Evolutionary conservation across 2,329 filamentous ascomycete species (phyloP).

Genomic region (Periglandula ipomoeae): DNA sequence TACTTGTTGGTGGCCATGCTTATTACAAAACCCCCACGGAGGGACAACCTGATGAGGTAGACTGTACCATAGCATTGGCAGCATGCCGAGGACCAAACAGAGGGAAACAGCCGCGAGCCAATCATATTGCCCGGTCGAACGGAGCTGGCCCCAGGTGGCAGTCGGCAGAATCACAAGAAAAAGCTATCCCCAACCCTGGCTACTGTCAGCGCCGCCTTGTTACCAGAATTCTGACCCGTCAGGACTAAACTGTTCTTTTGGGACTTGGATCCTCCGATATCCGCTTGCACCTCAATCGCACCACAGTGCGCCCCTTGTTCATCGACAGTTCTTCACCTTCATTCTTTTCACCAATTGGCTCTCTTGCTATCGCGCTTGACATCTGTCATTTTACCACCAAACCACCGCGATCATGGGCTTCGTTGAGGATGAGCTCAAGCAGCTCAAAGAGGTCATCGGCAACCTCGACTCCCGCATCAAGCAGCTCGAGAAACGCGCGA

Average conservation of each 20-base stretch:
- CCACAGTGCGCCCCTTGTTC: neutral
- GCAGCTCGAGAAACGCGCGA: conserved; percentile 69
- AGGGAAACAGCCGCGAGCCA: neutral
- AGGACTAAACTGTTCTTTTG: neutral
- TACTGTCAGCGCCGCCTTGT: conserved; percentile 1
- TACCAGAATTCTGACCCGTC: neutral
- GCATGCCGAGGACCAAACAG: neutral
- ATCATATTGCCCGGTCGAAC: conserved; percentile 3
- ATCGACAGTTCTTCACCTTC: neutral
- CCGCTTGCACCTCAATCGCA: neutral
- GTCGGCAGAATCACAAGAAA: conserved; percentile 2
- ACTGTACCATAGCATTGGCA: neutral
- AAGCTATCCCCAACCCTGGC: neutral
- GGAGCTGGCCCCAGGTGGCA: neutral
- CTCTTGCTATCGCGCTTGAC: conserved; percentile 7
- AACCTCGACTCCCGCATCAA: conserved; percentile 80
- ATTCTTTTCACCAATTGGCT: conserved; percentile 5
- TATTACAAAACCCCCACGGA: no score
- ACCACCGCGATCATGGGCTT: conserved; percentile 64
- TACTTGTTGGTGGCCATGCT: no score
- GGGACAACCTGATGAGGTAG: neutral
- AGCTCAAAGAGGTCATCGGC: conserved; percentile 75
- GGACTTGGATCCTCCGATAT: neutral
- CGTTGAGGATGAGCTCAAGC: conserved; percentile 75
- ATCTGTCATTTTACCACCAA: neutral